Percentiles rank a stretch among this genome's conserved stretches.
These are phyloP conservation scores for Sporothrix humicola DNA, from an alignment of 2,329 filamentous ascomycete species.

Conservation along the genomic window DNA sequence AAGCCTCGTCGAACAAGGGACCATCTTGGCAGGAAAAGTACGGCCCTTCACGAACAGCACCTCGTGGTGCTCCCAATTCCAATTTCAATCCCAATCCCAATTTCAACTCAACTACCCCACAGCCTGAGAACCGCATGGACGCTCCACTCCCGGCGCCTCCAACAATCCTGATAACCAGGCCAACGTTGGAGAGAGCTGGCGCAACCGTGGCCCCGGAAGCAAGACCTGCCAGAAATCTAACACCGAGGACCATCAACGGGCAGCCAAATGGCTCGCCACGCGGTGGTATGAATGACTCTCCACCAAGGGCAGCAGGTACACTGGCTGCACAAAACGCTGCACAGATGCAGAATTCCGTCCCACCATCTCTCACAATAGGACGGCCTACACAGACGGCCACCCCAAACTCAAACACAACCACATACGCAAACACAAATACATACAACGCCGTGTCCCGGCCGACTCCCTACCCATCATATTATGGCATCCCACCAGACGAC, in stretches of 20 bases:
- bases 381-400: not conserved
- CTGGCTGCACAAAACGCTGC: not conserved
- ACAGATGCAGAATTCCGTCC: not conserved
- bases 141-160: not conserved
- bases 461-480: conserved; percentile 1
- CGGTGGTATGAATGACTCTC: not conserved
- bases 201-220: not conserved
- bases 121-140: not conserved
- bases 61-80: not conserved
- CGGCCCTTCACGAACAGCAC: not conserved
- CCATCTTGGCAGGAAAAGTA: conserved; percentile 28
- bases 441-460: not conserved
- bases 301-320: not conserved
- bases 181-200: not conserved
- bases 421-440: not conserved
- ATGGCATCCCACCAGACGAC: conserved; percentile 9
- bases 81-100: not conserved
- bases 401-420: too few species aligned
- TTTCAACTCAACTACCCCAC: not conserved
- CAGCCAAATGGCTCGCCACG: not conserved
- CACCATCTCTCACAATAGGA: not conserved
- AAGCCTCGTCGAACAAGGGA: not conserved
- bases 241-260: not conserved
- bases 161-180: not conserved
- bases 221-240: not conserved